Conservation (phyloP, 768 basidiomycete species). For the Podaxis carcinomalis region DNA sequence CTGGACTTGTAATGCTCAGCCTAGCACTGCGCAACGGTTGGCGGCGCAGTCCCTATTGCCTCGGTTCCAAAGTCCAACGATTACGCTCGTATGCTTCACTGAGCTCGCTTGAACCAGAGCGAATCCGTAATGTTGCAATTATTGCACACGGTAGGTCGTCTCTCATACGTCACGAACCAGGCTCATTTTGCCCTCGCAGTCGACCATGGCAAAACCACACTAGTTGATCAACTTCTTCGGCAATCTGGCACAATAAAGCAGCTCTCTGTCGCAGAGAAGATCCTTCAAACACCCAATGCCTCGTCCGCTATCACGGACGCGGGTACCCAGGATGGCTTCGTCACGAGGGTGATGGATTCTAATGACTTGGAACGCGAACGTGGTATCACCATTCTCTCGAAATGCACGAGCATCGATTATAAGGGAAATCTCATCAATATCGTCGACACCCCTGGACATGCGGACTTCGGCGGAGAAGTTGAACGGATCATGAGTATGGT, state of each 20-base stretch:
- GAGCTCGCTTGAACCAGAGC: conserved; percentile 19
- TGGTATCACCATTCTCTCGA: conserved; percentile 58
- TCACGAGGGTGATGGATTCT: conserved; percentile 47
- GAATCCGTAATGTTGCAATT: conserved; percentile 45
- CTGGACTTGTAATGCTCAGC: not conserved
- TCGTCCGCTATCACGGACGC: conserved; percentile 21
- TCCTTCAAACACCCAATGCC: conserved; percentile 26
- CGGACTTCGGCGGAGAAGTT: conserved; percentile 61
- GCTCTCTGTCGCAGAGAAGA: conserved; percentile 31
- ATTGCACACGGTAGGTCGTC: conserved; percentile 42
- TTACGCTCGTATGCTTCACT: conserved; percentile 3
- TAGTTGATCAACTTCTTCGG: conserved; percentile 47
- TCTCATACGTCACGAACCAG: conserved; percentile 1
- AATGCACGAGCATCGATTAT: conserved; percentile 51
- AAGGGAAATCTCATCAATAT: conserved; percentile 50
- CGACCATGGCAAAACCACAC: conserved; percentile 51
- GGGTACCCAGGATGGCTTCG: conserved; percentile 27
- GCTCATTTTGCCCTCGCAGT: conserved; percentile 23
- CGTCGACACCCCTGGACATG: conserved; percentile 60
- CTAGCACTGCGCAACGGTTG: not conserved
- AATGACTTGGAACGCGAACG: conserved; percentile 54
- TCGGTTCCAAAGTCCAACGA: conserved; percentile 2
- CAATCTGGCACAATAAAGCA: conserved; percentile 45
- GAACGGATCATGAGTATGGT: conserved; percentile 60
- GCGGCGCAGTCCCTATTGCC: not conserved